These are phyloP conservation scores for Kluyveromyces sp. DNA, from an alignment of 1,139 yeast genomes.

Conservation along the genomic window DNA sequence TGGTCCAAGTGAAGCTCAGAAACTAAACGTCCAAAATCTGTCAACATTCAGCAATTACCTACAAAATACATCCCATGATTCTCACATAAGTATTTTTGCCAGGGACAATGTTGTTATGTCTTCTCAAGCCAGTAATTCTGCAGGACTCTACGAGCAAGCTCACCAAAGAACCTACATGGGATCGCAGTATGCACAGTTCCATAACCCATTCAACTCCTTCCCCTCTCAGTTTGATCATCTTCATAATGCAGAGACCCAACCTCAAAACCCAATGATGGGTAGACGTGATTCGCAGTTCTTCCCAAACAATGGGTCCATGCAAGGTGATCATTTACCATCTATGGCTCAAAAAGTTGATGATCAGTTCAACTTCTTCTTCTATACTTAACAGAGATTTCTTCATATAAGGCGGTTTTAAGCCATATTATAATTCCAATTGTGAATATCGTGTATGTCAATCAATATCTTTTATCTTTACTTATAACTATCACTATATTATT, in stretches of 20 bases:
- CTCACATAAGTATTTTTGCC: slow-evolving; percentile 4
- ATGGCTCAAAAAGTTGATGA: slow-evolving; percentile 3
- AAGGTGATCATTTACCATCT: slow-evolving; percentile 2
- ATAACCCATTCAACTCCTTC: slow-evolving; percentile 1
- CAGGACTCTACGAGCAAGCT: slow-evolving; percentile 6
- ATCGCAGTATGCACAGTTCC: slow-evolving; percentile 5
- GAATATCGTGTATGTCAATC: no score
- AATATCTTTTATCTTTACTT: no score
- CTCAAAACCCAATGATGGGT: neutral
- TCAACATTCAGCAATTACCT: slow-evolving; percentile 4
- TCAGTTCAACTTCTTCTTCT: slow-evolving; percentile 5
- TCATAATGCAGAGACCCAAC: neutral
- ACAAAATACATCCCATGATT: slow-evolving; percentile 3
- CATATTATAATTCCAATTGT: no score
- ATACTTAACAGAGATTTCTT: neutral
- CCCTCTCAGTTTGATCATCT: neutral
- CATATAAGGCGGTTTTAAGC: no score
- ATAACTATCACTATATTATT: no score
- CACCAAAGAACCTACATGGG: slow-evolving; percentile 5
- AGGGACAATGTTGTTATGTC: slow-evolving; percentile 4
- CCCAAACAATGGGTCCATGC: neutral
- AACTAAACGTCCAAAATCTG: slow-evolving; percentile 4
- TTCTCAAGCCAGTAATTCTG: slow-evolving; percentile 1
- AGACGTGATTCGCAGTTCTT: slow-evolving; percentile 5
- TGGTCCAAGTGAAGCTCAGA: neutral